Conservation (phyloP, 2,329 filamentous ascomycete genomes). For the Davidsoniella virescens region DNA sequence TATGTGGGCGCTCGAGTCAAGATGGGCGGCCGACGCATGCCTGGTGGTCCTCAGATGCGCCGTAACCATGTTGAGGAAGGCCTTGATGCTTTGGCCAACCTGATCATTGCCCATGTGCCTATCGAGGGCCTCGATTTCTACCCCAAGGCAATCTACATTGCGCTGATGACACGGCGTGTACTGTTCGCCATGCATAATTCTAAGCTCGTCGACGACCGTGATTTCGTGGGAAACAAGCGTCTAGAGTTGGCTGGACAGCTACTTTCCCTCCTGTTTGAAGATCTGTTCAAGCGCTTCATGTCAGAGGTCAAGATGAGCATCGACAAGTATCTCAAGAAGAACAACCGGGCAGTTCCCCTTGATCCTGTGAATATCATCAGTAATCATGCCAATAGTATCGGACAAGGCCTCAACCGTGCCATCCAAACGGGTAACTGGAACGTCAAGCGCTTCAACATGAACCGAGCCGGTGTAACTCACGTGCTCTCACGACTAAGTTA, state of each 20-base stretch:
- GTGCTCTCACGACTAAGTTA: conserved; percentile 91
- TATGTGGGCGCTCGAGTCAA: conserved; percentile 79
- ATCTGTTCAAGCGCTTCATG: conserved; percentile 93
- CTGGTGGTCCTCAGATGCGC: conserved; percentile 34
- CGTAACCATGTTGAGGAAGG: conserved; percentile 82
- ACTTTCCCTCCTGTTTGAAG: conserved; percentile 84
- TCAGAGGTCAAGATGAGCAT: conserved; percentile 80
- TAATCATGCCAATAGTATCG: conserved; percentile 74
- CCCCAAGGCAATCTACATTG: conserved; percentile 91
- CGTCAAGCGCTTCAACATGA: conserved; percentile 97
- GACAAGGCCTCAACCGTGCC: conserved; percentile 81
- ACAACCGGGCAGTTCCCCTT: conserved; percentile 72
- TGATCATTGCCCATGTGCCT: conserved; percentile 87
- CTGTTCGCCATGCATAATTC: conserved; percentile 85
- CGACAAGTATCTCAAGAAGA: conserved; percentile 90
- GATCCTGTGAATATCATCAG: conserved; percentile 75
- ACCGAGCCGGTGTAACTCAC: conserved; percentile 89
- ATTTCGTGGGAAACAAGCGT: conserved; percentile 96
- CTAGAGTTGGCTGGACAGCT: conserved; percentile 90
- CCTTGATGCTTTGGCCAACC: conserved; percentile 77
- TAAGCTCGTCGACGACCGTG: conserved; percentile 82
- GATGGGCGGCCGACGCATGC: conserved; percentile 56
- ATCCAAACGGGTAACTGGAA: conserved; percentile 98
- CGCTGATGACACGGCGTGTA: conserved; percentile 92
- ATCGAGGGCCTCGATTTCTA: conserved; percentile 86